phyloP scores from a whole-genome alignment of 176 grass and related monocot species.

The Cenchrus americanus region DNA sequence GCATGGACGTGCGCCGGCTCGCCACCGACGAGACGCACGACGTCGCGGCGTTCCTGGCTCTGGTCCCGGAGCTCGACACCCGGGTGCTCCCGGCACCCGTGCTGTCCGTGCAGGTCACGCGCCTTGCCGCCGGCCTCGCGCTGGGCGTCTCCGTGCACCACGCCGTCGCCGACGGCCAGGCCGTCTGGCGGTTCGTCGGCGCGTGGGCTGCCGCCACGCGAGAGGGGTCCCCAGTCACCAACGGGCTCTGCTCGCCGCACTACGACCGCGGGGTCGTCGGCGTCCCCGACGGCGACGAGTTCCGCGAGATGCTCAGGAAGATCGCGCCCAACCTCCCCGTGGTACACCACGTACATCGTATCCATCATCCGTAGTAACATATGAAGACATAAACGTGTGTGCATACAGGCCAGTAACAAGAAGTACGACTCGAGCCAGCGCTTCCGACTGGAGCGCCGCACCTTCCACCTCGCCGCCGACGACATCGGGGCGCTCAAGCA shows the following conservation, averaged over 20 bases:
- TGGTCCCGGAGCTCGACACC: constrained; percentile 33
- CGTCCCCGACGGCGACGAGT: constrained; percentile 28
- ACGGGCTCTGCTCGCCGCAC: constrained; percentile 20
- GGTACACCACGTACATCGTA: not conserved
- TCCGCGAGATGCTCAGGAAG: constrained; percentile 21
- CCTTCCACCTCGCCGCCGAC: constrained; percentile 38
- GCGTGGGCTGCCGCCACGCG: constrained; percentile 40
- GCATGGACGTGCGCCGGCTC: not conserved
- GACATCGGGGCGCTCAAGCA: constrained; percentile 7
- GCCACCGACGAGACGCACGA: constrained; percentile 33
- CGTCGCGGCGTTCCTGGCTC: constrained; percentile 9
- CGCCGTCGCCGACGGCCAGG: constrained; percentile 44
- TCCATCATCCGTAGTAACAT: too few relatives aligned
- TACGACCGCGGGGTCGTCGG: constrained; percentile 17
- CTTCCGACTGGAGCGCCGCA: constrained; percentile 37
- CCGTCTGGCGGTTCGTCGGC: constrained; percentile 41
- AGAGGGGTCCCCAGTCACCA: not conserved
- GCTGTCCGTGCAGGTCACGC: constrained; percentile 47
- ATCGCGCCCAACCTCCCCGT: constrained; percentile 49
- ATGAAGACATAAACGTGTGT: not conserved
- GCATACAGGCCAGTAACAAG: not conserved
- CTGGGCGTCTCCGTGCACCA: constrained; percentile 55
- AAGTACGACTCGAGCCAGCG: constrained; percentile 27
- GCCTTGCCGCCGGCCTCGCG: constrained; percentile 23
- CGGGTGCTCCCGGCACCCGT: constrained; percentile 37